Conservation (phyloP, 1,139 yeast species). For the Debaryomyces psychrophilus region DNA sequence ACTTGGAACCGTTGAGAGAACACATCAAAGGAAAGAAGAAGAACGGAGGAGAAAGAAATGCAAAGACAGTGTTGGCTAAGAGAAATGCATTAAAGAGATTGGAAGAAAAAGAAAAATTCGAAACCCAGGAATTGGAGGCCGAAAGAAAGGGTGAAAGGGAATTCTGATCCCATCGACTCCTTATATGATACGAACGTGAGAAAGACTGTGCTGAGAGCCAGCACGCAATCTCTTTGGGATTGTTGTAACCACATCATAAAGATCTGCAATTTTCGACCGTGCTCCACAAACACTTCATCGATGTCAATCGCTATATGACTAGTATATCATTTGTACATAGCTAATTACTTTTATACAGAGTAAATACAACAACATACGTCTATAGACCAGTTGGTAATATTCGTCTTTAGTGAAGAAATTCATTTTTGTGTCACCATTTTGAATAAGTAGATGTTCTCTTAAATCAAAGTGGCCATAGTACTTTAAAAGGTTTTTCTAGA, state of each 20-base stretch:
- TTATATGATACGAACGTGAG: background rate
- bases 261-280: constrained; percentile 3
- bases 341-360: constrained; percentile 4
- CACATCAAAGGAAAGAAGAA: constrained; percentile 72
- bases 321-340: constrained; percentile 7
- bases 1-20: constrained; percentile 61
- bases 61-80: constrained; percentile 69
- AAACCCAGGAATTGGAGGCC: constrained; percentile 31
- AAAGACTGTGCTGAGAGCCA: background rate
- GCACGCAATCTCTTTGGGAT: background rate
- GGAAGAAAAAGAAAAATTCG: constrained; percentile 40
- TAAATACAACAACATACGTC: constrained; percentile 1
- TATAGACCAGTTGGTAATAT: background rate
- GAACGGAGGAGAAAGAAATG: constrained; percentile 88
- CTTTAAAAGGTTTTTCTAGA: background rate
- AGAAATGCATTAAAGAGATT: constrained; percentile 62
- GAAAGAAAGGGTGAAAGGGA: constrained; percentile 36
- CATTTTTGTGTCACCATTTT: constrained; percentile 4
- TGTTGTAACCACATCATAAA: background rate
- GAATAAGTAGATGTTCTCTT: constrained; percentile 5
- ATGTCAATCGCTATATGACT: background rate
- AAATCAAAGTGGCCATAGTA: background rate
- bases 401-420: background rate
- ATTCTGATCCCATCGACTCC: constrained; percentile 20
- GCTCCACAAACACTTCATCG: background rate